A percentile compares a stretch with the other conserved stretches of the same genome.
phyloP scores from a whole-genome alignment of 73 alveolate genomes.

The Paramecium octaurelia region DNA sequence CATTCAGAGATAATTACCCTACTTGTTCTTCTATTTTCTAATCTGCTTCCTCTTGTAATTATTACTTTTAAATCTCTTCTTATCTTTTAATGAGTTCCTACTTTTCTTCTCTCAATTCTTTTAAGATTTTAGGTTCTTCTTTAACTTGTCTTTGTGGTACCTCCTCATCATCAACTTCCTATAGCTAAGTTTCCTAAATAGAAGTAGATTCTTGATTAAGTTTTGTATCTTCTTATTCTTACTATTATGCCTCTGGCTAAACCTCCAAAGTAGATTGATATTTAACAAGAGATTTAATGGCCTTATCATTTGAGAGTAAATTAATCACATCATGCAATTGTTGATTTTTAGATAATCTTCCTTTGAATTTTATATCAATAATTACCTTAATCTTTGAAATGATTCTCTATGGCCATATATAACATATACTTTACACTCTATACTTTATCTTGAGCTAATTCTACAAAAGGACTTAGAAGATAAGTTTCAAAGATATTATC shows the following conservation, averaged over 20 bases:
- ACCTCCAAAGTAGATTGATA: neutral
- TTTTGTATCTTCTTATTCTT: neutral
- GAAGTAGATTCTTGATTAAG: neutral
- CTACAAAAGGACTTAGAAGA: neutral
- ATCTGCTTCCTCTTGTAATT: neutral
- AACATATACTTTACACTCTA: neutral
- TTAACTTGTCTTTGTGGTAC: neutral
- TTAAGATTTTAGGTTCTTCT: neutral
- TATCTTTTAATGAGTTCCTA: neutral
- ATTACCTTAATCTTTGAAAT: neutral
- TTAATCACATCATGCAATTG: neutral
- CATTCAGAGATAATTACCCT: neutral
- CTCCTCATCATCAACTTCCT: constrained; percentile 12
- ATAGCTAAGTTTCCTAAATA: neutral
- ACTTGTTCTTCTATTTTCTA: neutral
- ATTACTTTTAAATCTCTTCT: neutral
- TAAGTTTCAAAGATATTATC: neutral
- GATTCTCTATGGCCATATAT: neutral
- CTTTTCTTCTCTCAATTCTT: neutral
- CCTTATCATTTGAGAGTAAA: neutral
- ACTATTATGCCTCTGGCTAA: neutral
- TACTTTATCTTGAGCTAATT: constrained; percentile 27
- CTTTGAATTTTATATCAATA: neutral
- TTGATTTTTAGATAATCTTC: neutral
- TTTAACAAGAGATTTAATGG: neutral